Conservation (phyloP, 306 rosid species). For the Sechiopsis laciniata region DNA sequence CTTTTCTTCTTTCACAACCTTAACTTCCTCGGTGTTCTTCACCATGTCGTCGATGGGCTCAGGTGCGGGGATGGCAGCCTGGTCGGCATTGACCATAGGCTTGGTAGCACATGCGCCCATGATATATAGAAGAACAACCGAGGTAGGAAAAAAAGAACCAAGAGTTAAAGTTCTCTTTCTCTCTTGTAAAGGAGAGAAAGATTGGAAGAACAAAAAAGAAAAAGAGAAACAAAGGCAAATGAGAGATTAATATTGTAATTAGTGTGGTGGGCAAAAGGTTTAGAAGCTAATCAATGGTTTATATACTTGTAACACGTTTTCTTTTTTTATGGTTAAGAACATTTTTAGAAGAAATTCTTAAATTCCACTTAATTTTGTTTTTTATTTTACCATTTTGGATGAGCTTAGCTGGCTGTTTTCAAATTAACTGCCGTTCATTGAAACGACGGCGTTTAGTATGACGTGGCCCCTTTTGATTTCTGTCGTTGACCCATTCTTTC, state of each 20-base stretch:
- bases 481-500: too few species aligned
- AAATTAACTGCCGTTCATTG: background rate
- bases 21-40: slow-evolving; percentile 7
- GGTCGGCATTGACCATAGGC: background rate
- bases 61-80: background rate
- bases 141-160: background rate
- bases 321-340: background rate
- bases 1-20: background rate
- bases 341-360: background rate
- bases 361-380: background rate
- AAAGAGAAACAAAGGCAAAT: background rate
- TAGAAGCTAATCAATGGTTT: background rate
- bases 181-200: background rate
- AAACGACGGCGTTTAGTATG: background rate
- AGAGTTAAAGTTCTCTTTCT: background rate
- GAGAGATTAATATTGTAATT: background rate
- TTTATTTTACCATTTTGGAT: background rate
- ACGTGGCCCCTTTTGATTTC: background rate
- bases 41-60: background rate
- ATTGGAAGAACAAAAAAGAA: background rate
- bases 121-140: slow-evolving; percentile 10
- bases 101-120: slow-evolving; percentile 18
- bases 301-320: background rate
- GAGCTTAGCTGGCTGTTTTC: background rate
- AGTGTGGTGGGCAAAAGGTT: slow-evolving; percentile 10